These are phyloP conservation scores for Apiosordaria backusii DNA, from an alignment of 495 filamentous ascomycete genomes.

Conservation along the genomic window DNA sequence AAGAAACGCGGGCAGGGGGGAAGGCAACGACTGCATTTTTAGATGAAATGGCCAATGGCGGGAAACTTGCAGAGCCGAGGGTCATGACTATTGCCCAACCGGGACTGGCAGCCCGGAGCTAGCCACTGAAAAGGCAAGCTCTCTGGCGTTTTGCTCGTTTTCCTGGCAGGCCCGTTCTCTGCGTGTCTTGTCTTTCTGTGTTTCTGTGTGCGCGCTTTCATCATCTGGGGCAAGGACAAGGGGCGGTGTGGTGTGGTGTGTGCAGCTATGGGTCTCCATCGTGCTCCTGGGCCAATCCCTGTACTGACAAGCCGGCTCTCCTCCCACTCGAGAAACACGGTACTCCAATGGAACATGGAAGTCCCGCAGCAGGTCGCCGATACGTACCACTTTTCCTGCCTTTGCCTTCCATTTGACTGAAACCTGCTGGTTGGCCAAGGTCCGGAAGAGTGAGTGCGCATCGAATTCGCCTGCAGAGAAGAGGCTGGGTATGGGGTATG, in stretches of 20 bases:
- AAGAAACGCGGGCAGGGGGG: conserved; percentile 41
- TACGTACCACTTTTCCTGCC: neutral
- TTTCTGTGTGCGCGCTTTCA: conserved; percentile 10
- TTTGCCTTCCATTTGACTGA: neutral
- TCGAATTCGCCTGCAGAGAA: neutral
- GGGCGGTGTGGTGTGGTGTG: conserved; percentile 27
- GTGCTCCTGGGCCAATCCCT: conserved; percentile 7
- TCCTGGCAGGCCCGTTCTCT: conserved; percentile 15
- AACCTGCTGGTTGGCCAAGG: no score
- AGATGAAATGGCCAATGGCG: conserved; percentile 49
- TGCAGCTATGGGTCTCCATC: conserved; percentile 8
- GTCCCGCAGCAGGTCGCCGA: neutral
- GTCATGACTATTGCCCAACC: conserved; percentile 40
- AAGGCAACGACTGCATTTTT: conserved; percentile 30
- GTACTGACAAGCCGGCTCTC: neutral
- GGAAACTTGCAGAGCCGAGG: conserved; percentile 26
- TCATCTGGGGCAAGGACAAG: conserved; percentile 28
- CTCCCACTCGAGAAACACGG: conserved; percentile 2
- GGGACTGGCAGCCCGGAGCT: conserved; percentile 43
- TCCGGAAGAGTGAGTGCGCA: neutral
- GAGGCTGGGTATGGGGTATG: neutral
- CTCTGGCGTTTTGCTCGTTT: conserved; percentile 14
- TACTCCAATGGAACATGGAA: neutral
- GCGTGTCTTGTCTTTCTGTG: conserved; percentile 7
- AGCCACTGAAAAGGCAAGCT: conserved; percentile 35